These are phyloP conservation scores for Martensiomyces pterosporus DNA, from an alignment of 192 early-diverging fungal species.

Conservation along the genomic window DNA sequence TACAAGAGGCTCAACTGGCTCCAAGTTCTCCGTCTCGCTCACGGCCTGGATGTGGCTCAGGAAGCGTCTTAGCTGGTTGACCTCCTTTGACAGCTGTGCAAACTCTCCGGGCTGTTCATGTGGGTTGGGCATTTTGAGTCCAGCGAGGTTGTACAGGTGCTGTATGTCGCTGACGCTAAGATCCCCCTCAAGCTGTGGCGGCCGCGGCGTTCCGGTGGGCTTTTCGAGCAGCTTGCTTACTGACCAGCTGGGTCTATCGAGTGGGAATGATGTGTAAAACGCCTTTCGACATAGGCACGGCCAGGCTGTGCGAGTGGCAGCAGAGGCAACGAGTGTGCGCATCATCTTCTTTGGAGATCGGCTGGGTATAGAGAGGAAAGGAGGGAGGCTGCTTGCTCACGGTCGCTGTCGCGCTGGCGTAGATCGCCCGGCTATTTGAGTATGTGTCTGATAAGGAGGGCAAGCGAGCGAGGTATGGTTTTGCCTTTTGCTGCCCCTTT, in stretches of 20 bases:
- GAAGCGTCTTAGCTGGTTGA: constrained; percentile 41
- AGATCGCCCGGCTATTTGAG: too few species aligned
- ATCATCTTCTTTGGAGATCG: too few species aligned
- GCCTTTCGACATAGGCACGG: too few species aligned
- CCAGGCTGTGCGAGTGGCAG: too few species aligned
- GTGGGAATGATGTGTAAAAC: not conserved
- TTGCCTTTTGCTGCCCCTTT: too few species aligned
- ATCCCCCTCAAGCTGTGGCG: constrained; percentile 9
- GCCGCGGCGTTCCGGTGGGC: not conserved
- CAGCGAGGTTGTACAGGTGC: constrained; percentile 25
- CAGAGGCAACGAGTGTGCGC: too few species aligned
- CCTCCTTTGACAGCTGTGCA: constrained; percentile 7
- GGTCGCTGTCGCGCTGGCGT: too few species aligned
- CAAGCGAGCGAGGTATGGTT: too few species aligned
- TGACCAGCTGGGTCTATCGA: not conserved
- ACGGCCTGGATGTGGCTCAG: constrained; percentile 29
- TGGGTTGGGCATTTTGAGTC: constrained; percentile 21
- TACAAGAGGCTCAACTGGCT: constrained; percentile 19
- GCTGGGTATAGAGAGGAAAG: too few species aligned
- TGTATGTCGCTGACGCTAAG: constrained; percentile 8
- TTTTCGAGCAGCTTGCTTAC: not conserved
- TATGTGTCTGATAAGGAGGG: too few species aligned
- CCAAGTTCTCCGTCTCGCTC: constrained; percentile 16
- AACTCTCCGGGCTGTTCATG: constrained; percentile 1
- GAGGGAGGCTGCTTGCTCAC: too few species aligned